Evolutionary conservation across 208 protist species (phyloP), one percentile per base, ranked within the genome.

Genomic region (Leptomonas pyrrhocoris): DNA sequence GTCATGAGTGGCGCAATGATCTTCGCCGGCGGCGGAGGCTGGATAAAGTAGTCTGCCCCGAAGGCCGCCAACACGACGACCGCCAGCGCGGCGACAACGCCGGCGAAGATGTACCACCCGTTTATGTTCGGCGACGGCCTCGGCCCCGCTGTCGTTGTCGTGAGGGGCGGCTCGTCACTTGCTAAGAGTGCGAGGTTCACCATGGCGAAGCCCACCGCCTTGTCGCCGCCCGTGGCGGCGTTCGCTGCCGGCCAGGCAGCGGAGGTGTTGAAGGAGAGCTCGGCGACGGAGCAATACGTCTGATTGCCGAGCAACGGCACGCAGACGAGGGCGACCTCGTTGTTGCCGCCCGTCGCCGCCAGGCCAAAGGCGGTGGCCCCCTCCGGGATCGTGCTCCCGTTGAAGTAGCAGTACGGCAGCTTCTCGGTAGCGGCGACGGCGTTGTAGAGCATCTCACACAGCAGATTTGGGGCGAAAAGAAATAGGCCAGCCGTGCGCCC

Each of bases 31-130:
- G 79, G 81, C 8, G 83, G 66, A 2, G 83, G 85, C 50, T 86
- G 83, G n/a, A 91, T 77, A 34, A 89, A 55, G 73, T 87, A 88
- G 64, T 92, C 85, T 15, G 74, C 70, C 16, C 85, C 25, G 50
- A 80, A 86, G 64, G 80, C 79, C 15, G 54, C 71, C 3, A 67
- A 42, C 31, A 91, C 49, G 2, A 78, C 72, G 8, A 84, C 64
- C 21, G 80, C 73, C 49, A 90, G 48, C 11, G 71, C 63, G 0
- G 62, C 74, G 8, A 89, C 31, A 2, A 91, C 79, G 46, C 83
- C 83, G 2, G 87, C 38, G 15, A 79, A 63, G n/a, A 81, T 72
- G 48, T 75, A 83, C 42, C 82, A 46, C 13, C 59, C 56, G 28
- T 49, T 75, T 19, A 81, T 25, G 18, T 25, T 4, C 11, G 28